phyloP scores from a whole-genome alignment of 768 basidiomycete species.

The Pleurotus sapidus region DNA sequence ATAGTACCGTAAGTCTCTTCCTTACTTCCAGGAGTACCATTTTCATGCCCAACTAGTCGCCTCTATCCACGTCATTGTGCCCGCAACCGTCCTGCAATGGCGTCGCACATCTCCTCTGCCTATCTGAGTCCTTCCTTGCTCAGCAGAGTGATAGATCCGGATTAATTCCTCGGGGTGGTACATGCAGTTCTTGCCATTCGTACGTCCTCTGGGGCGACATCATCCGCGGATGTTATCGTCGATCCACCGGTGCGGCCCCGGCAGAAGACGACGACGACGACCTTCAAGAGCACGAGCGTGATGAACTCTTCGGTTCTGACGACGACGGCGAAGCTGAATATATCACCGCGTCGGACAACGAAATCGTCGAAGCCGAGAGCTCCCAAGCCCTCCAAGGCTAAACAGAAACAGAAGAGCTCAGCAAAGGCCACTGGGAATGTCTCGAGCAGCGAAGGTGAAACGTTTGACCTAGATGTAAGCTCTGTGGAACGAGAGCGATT shows the following conservation, averaged over 20 bases:
- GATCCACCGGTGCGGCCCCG: slow-evolving; percentile 32
- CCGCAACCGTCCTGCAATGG: slow-evolving; percentile 45
- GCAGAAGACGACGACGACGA: slow-evolving; percentile 28
- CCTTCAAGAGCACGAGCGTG: slow-evolving; percentile 8
- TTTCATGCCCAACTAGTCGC: slow-evolving; percentile 35
- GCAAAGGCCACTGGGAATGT: neutral
- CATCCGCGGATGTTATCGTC: slow-evolving; percentile 57
- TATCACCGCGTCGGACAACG: neutral
- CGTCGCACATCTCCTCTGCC: slow-evolving; percentile 57
- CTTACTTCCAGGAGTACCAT: neutral
- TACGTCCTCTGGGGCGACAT: slow-evolving; percentile 74
- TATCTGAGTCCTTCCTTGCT: slow-evolving; percentile 44
- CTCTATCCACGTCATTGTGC: slow-evolving; percentile 52
- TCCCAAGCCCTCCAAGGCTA: neutral
- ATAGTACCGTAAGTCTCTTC: slow-evolving; percentile 35
- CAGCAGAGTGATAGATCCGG: slow-evolving; percentile 17
- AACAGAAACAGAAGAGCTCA: neutral
- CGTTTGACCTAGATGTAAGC: slow-evolving; percentile 20
- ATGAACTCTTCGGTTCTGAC: slow-evolving; percentile 12
- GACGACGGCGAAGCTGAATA: slow-evolving; percentile 6
- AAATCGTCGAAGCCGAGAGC: neutral
- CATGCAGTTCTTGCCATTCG: slow-evolving; percentile 46
- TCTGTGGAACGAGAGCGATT: slow-evolving; percentile 16
- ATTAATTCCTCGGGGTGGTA: slow-evolving; percentile 62
- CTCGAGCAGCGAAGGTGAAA: slow-evolving; percentile 19